Conservation (phyloP, 768 basidiomycete genomes). For the Myochromella boudieri region DNA sequence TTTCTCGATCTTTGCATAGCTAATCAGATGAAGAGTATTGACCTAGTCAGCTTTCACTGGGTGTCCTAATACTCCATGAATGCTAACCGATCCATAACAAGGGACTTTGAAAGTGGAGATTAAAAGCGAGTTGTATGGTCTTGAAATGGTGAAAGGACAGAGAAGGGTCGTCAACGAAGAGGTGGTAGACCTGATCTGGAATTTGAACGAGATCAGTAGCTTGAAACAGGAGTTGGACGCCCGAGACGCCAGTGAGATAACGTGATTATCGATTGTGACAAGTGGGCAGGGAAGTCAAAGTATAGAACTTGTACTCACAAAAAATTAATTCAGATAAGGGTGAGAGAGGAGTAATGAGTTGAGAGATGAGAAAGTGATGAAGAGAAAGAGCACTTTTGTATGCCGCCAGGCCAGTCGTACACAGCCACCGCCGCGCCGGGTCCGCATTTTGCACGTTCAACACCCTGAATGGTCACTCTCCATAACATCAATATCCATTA, state of each 20-base stretch:
- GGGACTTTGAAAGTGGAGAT: neutral
- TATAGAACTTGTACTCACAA: conserved; percentile 10
- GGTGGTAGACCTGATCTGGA: conserved; percentile 15
- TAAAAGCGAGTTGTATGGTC: conserved; percentile 1
- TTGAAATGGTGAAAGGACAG: conserved; percentile 9
- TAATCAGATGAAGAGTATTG: conserved; percentile 30
- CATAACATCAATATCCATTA: conserved; percentile 14
- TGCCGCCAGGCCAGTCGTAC: neutral
- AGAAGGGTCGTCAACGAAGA: conserved; percentile 15
- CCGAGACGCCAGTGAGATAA: conserved; percentile 16
- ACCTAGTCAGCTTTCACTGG: conserved; percentile 16
- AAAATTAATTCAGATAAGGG: conserved; percentile 14
- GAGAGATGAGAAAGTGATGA: conserved; percentile 14
- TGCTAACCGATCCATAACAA: conserved; percentile 46
- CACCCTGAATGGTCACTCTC: neutral
- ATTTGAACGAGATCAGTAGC: conserved; percentile 3
- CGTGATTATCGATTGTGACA: conserved; percentile 25
- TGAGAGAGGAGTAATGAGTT: conserved; percentile 16
- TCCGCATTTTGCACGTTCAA: conserved; percentile 7
- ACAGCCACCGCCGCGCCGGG: conserved; percentile 22
- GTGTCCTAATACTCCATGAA: conserved; percentile 11
- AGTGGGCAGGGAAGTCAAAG: neutral
- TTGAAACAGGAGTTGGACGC: conserved; percentile 8
- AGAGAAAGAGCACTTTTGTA: conserved; percentile 18
- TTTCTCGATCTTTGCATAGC: conserved; percentile 98